phyloP scores from a whole-genome alignment of 352 stramenopile species.

The Phytophthora crassamura region DNA sequence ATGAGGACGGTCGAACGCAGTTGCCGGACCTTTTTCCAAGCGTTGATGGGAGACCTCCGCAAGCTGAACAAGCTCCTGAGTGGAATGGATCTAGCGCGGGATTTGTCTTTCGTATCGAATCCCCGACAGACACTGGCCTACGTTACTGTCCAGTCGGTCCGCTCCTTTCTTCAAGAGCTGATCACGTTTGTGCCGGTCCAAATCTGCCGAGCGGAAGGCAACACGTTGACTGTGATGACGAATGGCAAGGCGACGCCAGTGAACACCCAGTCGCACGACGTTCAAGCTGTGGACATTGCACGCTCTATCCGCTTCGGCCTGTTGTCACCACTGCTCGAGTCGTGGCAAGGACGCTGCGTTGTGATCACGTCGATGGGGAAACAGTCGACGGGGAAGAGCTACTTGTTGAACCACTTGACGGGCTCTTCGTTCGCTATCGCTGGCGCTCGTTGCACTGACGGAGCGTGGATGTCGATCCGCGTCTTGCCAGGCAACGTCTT shows the following conservation, averaged over 20 bases:
- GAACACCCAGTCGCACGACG: conserved; percentile 16
- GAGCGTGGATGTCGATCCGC: conserved; percentile 51
- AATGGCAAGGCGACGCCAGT: conserved; percentile 46
- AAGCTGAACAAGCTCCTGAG: conserved; percentile 67
- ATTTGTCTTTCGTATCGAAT: conserved; percentile 25
- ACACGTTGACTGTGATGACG: conserved; percentile 62
- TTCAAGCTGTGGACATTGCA: conserved; percentile 61
- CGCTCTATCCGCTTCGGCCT: conserved; percentile 53
- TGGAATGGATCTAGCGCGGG: conserved; percentile 40
- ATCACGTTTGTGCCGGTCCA: conserved; percentile 80
- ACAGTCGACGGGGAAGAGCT: conserved; percentile 85
- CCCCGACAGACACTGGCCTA: background rate
- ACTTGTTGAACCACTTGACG: conserved; percentile 81
- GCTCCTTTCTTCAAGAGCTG: conserved; percentile 36
- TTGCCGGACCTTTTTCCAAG: conserved; percentile 35
- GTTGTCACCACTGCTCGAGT: conserved; percentile 44
- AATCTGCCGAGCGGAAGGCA: conserved; percentile 73
- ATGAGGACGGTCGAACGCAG: conserved; percentile 6
- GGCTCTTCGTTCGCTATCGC: conserved; percentile 78
- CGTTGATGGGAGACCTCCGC: conserved; percentile 57
- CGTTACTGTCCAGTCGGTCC: conserved; percentile 6
- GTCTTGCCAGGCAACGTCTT: conserved; percentile 48
- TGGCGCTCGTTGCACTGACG: conserved; percentile 49
- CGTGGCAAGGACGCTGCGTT: conserved; percentile 43
- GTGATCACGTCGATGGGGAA: conserved; percentile 61